Conservation (phyloP, 768 basidiomycete genomes). For the Coprinopsis sp. region DNA sequence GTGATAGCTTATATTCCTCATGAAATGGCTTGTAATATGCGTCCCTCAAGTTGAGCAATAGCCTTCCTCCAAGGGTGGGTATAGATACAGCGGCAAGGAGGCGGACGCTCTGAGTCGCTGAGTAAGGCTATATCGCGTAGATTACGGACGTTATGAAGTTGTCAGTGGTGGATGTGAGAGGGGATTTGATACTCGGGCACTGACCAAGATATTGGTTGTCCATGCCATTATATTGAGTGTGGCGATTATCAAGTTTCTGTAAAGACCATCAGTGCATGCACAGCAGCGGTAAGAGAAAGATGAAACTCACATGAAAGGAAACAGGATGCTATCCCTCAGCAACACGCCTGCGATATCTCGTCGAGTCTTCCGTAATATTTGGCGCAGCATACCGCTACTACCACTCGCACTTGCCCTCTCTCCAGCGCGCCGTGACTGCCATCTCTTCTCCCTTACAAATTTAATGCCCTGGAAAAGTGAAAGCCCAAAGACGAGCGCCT, state of each 20-base stretch:
- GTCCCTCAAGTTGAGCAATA: conserved; percentile 19
- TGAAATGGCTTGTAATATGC: conserved; percentile 19
- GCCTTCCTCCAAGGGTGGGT: conserved; percentile 16
- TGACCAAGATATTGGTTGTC: not conserved
- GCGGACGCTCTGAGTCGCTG: conserved; percentile 3
- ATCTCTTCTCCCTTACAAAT: no score
- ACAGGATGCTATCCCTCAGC: conserved; percentile 13
- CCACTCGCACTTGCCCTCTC: not conserved
- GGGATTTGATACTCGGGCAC: no score
- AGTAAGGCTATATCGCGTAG: no score
- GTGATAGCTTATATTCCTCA: no score
- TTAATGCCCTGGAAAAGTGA: no score
- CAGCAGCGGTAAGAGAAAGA: not conserved
- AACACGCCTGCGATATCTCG: not conserved
- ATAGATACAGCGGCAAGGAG: conserved; percentile 7
- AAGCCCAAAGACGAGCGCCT: no score
- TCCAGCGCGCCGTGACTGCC: no score
- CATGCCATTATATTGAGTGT: conserved; percentile 3
- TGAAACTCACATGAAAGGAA: conserved; percentile 13
- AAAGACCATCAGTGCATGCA: not conserved
- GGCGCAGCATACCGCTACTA: no score
- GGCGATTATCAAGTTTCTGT: conserved; percentile 3
- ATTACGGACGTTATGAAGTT: not conserved
- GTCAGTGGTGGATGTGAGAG: no score
- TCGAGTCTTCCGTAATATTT: not conserved